Evolutionary conservation across 192 early-diverging fungal species (phyloP), one percentile per base, ranked within the genome.

Genomic region (Physocladia obscura): DNA sequence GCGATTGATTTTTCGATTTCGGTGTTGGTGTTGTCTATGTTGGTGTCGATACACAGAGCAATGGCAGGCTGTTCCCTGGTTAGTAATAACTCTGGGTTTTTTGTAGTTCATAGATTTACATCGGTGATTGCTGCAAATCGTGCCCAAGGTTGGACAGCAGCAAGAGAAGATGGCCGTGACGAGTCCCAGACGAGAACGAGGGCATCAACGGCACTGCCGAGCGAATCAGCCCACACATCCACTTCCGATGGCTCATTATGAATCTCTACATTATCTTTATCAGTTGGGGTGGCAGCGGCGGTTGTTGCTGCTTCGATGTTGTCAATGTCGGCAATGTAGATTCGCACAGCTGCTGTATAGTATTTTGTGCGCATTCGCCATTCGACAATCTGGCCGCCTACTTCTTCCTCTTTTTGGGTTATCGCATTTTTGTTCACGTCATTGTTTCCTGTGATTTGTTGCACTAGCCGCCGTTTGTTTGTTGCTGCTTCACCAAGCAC

Each of bases 341-440:
- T 15, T 21, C 52, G 54, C 50, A 68, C 35, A 40, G 21, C 15
- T 11, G 37, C 50, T 1, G 37, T 31, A 38, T 68, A 68, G 65
- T 68, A 68, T 38, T 68, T 68, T 11, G 65, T 68, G 3, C 36
- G 15, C 15, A 68, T 5, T n/a, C 36, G 27, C 40, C n/a, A 57
- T 6, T 30, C 34, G 13, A 57, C 54, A 8, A 68, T 44, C n/a
- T n/a, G 15, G 52, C 52, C 26, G n/a, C 13, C 52, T 26, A 17
- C 31, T n/a, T n/a, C 57, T 17, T 29, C 52, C 6, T 54, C 52
- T 8, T 6, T 19, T 27, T 54, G 15, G 8, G 57, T 35, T 13
- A 21, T 15, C 19, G 30, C 54, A 0, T 49, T 15, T 22, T 32
- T 27, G 17, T 15, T n/a, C 4, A 39, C 15, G 5, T 26, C 59